Conservation (phyloP, 1,284 basidiomycete genomes). For the Rhodotorula sp. region DNA sequence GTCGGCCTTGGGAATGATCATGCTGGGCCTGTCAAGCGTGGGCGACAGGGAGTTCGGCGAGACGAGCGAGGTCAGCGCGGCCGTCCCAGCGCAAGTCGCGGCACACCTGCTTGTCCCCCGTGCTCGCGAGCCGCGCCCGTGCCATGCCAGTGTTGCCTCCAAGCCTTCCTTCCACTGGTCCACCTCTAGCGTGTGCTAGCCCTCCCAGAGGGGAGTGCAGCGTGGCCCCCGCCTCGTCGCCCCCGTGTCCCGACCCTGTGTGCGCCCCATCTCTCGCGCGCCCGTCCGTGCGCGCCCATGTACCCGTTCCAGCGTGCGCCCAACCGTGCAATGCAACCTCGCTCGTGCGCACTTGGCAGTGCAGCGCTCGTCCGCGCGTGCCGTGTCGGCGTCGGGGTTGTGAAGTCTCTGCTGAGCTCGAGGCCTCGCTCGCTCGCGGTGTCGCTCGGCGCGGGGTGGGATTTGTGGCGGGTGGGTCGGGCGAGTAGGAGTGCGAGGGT, state of each 20-base stretch:
- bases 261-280: too few species aligned
- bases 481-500: neutral
- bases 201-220: too few species aligned
- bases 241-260: too few species aligned
- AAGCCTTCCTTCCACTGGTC: too few species aligned
- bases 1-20: slow-evolving; percentile 48
- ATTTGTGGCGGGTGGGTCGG: neutral
- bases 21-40: slow-evolving; percentile 31
- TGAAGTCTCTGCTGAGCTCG: neutral
- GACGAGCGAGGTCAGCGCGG: neutral
- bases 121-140: neutral
- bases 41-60: neutral
- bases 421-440: neutral
- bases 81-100: neutral
- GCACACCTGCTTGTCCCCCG: neutral
- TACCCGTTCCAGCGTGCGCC: too few species aligned
- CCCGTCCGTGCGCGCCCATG: too few species aligned
- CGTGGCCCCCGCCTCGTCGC: too few species aligned
- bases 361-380: too few species aligned
- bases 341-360: too few species aligned
- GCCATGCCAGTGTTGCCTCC: neutral
- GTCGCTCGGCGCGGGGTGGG: neutral
- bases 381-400: too few species aligned
- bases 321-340: too few species aligned
- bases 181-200: too few species aligned